Percentiles rank a stretch among this genome's conserved stretches.
These are phyloP conservation scores for Saturnispora galanensis DNA, from an alignment of 805 yeast species.

Conservation along the genomic window DNA sequence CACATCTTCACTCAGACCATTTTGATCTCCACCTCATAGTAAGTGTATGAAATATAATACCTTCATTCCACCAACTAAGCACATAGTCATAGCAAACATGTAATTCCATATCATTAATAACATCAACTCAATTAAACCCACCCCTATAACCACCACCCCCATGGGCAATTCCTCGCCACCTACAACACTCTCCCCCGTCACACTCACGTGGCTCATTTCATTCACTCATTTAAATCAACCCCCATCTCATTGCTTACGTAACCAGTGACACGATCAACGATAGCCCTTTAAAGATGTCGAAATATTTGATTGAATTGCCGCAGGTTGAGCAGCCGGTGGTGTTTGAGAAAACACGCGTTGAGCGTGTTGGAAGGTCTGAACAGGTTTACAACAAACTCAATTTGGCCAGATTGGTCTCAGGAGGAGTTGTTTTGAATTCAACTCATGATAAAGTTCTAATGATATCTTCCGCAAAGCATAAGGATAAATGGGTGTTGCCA, in stretches of 20 bases:
- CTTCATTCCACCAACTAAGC: no score
- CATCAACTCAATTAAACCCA: no score
- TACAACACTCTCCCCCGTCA: no score
- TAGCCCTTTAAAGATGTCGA: background rate
- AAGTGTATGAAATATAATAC: no score
- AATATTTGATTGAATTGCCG: slow-evolving; percentile 6
- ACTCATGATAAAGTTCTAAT: slow-evolving; percentile 57
- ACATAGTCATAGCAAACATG: no score
- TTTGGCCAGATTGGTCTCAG: slow-evolving; percentile 88
- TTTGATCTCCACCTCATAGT: no score
- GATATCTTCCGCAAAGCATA: slow-evolving; percentile 64
- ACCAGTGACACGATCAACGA: background rate
- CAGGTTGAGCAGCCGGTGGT: slow-evolving; percentile 9
- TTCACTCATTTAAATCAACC: no score
- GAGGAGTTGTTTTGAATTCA: slow-evolving; percentile 65
- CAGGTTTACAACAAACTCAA: slow-evolving; percentile 48
- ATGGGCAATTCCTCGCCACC: no score
- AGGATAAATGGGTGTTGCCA: slow-evolving; percentile 77
- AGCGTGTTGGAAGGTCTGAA: slow-evolving; percentile 49
- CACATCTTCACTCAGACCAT: no score
- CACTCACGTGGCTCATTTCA: no score
- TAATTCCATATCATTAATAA: no score
- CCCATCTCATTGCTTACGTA: background rate
- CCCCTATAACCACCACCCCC: no score
- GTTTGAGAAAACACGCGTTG: slow-evolving; percentile 23